phyloP scores from a whole-genome alignment of 2,329 filamentous ascomycete genomes.

The Colletotrichum sp. region DNA sequence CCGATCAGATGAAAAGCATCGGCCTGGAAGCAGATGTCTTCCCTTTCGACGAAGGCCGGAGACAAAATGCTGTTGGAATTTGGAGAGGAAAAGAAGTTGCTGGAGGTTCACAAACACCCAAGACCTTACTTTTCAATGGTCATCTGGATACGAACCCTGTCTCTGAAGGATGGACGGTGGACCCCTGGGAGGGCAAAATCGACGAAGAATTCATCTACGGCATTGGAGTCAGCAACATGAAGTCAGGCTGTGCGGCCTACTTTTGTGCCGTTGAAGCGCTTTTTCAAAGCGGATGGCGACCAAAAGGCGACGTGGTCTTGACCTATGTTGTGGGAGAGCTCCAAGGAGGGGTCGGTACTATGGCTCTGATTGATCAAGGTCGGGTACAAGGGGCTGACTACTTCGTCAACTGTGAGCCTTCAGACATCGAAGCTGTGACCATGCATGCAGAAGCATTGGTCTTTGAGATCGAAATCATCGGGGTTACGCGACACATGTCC shows the following conservation, averaged over 20 bases:
- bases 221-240: constrained; percentile 33
- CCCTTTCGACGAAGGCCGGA: constrained; percentile 25
- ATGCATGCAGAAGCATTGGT: constrained; percentile 30
- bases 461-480: constrained; percentile 26
- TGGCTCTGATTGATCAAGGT: constrained; percentile 27
- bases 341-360: constrained; percentile 29
- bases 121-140: constrained; percentile 29
- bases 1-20: constrained; percentile 22
- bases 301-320: constrained; percentile 25
- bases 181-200: constrained; percentile 32
- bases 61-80: constrained; percentile 27
- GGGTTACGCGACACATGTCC: constrained; percentile 30
- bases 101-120: not conserved
- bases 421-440: constrained; percentile 28
- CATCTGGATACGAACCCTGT: constrained; percentile 33
- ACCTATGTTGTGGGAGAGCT: constrained; percentile 32
- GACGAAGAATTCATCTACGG: constrained; percentile 31
- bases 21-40: constrained; percentile 26
- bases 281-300: constrained; percentile 23
- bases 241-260: constrained; percentile 32
- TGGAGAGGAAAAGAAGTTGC: constrained; percentile 9
- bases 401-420: constrained; percentile 32
- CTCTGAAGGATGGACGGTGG: constrained; percentile 31
- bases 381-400: constrained; percentile 23
- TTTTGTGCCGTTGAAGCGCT: constrained; percentile 29